Percentiles rank a stretch among this genome's conserved stretches.
phyloP scores from a whole-genome alignment of 345 rosid genomes.

The Combretum micranthum region DNA sequence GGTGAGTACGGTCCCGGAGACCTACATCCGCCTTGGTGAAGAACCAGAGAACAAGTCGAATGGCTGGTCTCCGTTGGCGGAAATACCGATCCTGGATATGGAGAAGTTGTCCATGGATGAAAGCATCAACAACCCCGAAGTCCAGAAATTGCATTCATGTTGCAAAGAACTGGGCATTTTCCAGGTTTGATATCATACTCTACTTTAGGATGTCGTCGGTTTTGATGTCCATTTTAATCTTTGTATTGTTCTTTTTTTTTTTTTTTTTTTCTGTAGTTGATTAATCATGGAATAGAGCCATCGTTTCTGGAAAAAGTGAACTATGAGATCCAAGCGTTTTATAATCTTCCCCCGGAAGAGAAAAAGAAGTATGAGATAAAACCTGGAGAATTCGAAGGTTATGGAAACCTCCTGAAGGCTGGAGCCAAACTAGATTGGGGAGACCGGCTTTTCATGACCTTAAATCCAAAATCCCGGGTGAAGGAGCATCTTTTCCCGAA shows the following conservation, averaged over 20 bases:
- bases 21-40: constrained; percentile 6
- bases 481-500: constrained; percentile 31
- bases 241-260: too few species aligned
- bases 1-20: constrained; percentile 8
- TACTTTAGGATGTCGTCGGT: too few species aligned
- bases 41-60: background rate
- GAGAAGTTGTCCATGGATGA: constrained; percentile 6
- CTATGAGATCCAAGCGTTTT: background rate
- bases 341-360: constrained; percentile 2
- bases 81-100: constrained; percentile 12
- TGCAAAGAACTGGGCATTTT: constrained; percentile 19
- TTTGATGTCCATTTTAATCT: too few species aligned
- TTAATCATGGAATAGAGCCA: constrained; percentile 13
- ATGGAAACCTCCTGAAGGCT: constrained; percentile 13
- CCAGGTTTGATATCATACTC: too few species aligned
- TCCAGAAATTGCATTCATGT: constrained; percentile 8
- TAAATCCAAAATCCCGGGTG: constrained; percentile 22
- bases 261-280: constrained; percentile 6
- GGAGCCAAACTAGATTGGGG: constrained; percentile 29
- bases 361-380: constrained; percentile 4
- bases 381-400: constrained; percentile 10
- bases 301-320: constrained; percentile 7
- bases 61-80: background rate
- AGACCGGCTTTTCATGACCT: constrained; percentile 21
- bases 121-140: too few species aligned